Evolutionary conservation across 192 early-diverging fungal species (phyloP), one percentile per base, ranked within the genome.

Genomic region (Phycomyces nitens): DNA sequence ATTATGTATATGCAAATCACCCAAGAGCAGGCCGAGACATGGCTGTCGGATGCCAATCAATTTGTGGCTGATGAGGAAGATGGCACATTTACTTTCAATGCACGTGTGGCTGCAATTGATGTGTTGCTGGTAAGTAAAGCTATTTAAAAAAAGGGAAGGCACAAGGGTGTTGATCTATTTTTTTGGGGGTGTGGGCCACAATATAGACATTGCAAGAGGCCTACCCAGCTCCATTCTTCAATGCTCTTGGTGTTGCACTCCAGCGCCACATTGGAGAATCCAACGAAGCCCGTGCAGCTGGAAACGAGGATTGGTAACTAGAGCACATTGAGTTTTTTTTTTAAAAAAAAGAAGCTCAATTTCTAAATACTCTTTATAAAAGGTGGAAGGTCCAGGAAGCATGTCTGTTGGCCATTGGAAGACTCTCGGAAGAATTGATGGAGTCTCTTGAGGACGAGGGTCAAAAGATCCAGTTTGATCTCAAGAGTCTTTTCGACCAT

Each of bases 31-130:
- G 80, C 77, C 1, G 89, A 90, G n/a, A 83, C 82, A 49, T 97
- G 95, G 95, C 73, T 78, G 5, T 73, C 80, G 34, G 93, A 97
- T 67, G 84, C 92, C 53, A 92, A 94, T 61, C 84, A 94, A 69
- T 95, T 87, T 67, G 87, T 97, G 29, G 90, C 90, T 20, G 95
- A 97, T 58, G 92, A 94, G 54, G 92, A 95, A 52, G 94, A 95
- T 52, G 93, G 94, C 56, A 87, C 86, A 1, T 85, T 86, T 42
- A 87, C 77, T n/a, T 95, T 89, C 69, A 97, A 87, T 60, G 89
- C 94, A 51, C 84, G 95, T 51, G 85, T 94, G 16, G 87, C 92
- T 27, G 87, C 89, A 9, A 82, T 88, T 47, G 92, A 94, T 71
- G 74, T 92, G 16, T 69, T 94, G n/a, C 56, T 75, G 22, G 80